Evolutionary conservation across 2,329 filamentous ascomycete genomes (phyloP), one percentile per base, ranked within the genome.

Genomic region (Dactylellina drechsleri): DNA sequence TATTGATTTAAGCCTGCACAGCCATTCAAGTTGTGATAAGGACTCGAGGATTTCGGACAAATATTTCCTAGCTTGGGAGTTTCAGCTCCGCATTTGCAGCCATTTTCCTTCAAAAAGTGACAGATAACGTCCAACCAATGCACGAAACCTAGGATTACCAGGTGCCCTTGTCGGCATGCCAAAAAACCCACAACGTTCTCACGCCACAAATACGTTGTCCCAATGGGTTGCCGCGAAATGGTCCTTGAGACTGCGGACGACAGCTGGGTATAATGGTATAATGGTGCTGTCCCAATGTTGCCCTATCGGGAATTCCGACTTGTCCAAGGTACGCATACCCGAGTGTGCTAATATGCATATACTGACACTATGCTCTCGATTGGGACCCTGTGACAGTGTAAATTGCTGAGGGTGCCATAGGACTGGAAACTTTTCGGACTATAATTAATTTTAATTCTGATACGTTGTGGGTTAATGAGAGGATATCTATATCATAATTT

Each of bases 181-280:
- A 54, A 45, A 41, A 68, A 54, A 40, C 23, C 16, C n/a, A 43
- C 47, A 60, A 47, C 56, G 56, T 20, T 12, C 41, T 5, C 31
- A 64, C 36, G 66, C 66, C 66, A 70, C 66, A 61, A 23, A 50
- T 43, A 18, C 16, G 40, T 45, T 16, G 8, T 45, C 58, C 66
- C 58, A 70, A 70, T 70, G 66, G 18, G 58, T 70, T 70, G 57
- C 50, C 26, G 18, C 16, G 20, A 70, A 70, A 64, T 18, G 45
- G 26, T 62, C 66, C 66, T 57, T 57, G 49, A 40, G 49, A 28
- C 16, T 23, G 26, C 41, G 66, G 65, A 52, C 50, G 58, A 70
- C 58, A 70, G 58, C 50, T 70, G 20, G 49, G 57, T 13, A 20
- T 43, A 66, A 64, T 57, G 50, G 58, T 58, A 57, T 43, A 66